Percentiles rank a stretch among this genome's conserved stretches.
phyloP scores from a whole-genome alignment of 495 filamentous ascomycete genomes.

The Polyplosphaeria fusca region DNA sequence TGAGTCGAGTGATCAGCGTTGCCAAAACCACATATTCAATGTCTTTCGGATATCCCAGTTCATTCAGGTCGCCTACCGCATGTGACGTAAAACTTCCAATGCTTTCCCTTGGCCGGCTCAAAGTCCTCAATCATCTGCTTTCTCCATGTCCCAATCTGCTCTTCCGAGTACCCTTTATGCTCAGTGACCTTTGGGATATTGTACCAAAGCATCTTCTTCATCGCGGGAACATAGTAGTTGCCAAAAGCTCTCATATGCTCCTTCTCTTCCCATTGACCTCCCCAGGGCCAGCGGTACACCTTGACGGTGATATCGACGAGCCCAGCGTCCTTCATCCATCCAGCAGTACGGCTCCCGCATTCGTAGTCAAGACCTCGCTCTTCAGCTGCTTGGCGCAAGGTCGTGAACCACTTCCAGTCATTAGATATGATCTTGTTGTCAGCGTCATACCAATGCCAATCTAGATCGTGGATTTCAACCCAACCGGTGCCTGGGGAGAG shows the following conservation, averaged over 20 bases:
- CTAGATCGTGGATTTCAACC: not conserved
- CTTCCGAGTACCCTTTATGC: not conserved
- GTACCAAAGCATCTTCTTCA: not conserved
- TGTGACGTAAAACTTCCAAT: not conserved
- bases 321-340: not conserved
- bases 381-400: not conserved
- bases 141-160: not conserved
- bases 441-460: not conserved
- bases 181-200: not conserved
- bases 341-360: not conserved
- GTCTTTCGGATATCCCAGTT: no score
- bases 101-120: not conserved
- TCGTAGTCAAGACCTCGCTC: not conserved
- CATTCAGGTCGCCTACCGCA: not conserved
- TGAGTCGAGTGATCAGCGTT: no score
- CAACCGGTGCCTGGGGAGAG: not conserved
- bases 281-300: not conserved
- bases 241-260: not conserved
- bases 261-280: not conserved
- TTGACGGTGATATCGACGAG: not conserved
- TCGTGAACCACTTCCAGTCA: not conserved
- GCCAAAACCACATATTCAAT: no score
- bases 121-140: not conserved
- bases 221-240: not conserved
- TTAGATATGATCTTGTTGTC: not conserved